Evolutionary conservation across 352 stramenopile genomes (phyloP).

Genomic region (Globisporangium lucens): DNA sequence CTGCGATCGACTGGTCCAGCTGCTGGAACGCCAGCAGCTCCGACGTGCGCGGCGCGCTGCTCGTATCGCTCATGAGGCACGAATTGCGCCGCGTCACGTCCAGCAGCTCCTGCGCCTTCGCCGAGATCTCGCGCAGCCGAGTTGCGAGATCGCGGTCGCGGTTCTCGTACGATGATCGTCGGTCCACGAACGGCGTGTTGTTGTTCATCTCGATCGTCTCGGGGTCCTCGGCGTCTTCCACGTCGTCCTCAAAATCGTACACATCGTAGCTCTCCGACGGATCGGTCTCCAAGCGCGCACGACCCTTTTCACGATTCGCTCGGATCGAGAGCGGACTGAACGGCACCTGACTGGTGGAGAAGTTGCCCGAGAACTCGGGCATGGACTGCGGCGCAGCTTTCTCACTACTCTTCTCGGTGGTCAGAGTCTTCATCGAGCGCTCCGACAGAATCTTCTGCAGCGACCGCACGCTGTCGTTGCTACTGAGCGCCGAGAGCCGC

Average conservation of each 20-base stretch:
- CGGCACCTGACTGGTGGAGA: slow-evolving; percentile 52
- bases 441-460: slow-evolving; percentile 24
- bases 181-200: slow-evolving; percentile 25
- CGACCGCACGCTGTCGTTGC: slow-evolving; percentile 34
- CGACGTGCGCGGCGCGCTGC: slow-evolving; percentile 56
- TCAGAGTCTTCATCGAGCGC: slow-evolving; percentile 13
- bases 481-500: slow-evolving; percentile 43
- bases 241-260: slow-evolving; percentile 37
- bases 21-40: slow-evolving; percentile 64
- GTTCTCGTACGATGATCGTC: slow-evolving; percentile 35
- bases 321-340: slow-evolving; percentile 58
- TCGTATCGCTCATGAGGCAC: slow-evolving; percentile 77
- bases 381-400: slow-evolving; percentile 24
- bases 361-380: slow-evolving; percentile 22
- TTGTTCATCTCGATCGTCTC: slow-evolving; percentile 38
- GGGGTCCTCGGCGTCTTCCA: slow-evolving; percentile 20
- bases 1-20: slow-evolving; percentile 68
- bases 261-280: slow-evolving; percentile 64
- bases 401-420: slow-evolving; percentile 13
- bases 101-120: slow-evolving; percentile 57
- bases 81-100: slow-evolving; percentile 69
- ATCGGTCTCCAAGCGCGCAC: slow-evolving; percentile 56
- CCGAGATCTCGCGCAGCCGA: slow-evolving; percentile 61
- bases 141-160: slow-evolving; percentile 49
- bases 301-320: slow-evolving; percentile 33